Base-by-base conservation (phyloP, 2,329 filamentous ascomycete genomes). In the Arachnopeziza araneosa region DNA sequence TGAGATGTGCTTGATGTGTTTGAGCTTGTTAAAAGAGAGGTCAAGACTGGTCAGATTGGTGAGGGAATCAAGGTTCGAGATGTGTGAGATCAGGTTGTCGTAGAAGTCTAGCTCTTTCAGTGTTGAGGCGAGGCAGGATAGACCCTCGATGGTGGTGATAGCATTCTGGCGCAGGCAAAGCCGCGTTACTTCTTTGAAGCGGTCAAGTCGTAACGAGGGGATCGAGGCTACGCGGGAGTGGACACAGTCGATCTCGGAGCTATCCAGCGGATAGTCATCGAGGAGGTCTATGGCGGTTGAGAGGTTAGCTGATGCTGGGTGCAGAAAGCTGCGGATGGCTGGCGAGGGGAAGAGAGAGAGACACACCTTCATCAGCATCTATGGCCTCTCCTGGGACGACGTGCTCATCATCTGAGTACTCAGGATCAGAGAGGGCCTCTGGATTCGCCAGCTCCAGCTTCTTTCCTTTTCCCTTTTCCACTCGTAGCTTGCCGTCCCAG, bases 1-100 rank as follows among this genome's bases (percentile, higher is more conserved):
- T 60, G 83, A 82, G 66, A 98, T 78, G 69, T 93, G 86, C 76
- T 96, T 96, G 78, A 99, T 96, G 76, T 97, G 93, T 75, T 96
- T 97, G 78, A 99, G 93, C 79, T 98, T 98, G 80, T 99, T 99
- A 83, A 97, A 99, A 74, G 90, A 96, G 56, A 99, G 81, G 73
- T 99, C 95, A 58, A 99, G 84, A 59, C 79, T 88, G 6, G 83
- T 91, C 57, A 99, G 83, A 63, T 89, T 81, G 14, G 81, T 84
- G 60, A 97, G 84, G 52, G 85, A 80, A 57, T 97, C 92, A 52
- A 99, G 82, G 30, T 90, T 90, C 66, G 87, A 87, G 75, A 97
- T 85, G 74, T 96, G 92, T 12, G 86, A 84, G 68, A 99, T 92
- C 21, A 96, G 82, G 75, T 99, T 99, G 77, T 99, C 95, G 78